Evolutionary conservation across 345 rosid species (phyloP).

Genomic region (Lumnitzera racemosa): DNA sequence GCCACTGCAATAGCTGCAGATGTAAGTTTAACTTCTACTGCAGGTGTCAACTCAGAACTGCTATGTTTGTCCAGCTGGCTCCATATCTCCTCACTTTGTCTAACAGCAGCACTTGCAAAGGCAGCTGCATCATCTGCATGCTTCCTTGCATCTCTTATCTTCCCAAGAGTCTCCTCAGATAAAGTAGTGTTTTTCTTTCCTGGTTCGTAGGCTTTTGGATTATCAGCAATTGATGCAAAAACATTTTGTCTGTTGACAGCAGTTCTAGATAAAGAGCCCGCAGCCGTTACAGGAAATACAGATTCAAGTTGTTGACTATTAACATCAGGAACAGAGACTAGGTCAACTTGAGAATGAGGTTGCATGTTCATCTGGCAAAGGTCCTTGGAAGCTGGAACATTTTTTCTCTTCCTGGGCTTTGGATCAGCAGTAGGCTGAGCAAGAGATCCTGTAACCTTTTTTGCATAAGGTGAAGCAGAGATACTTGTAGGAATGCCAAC

Average conservation of each 20-base stretch:
- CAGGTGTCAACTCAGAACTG: conserved; percentile 41
- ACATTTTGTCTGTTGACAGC: conserved; percentile 31
- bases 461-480: conserved; percentile 32
- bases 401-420: conserved; percentile 79
- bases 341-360: conserved; percentile 37
- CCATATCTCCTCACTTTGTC: conserved; percentile 66
- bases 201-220: conserved; percentile 24
- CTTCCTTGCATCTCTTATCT: conserved; percentile 59
- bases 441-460: conserved; percentile 34
- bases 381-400: conserved; percentile 42
- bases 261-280: conserved; percentile 27
- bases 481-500: conserved; percentile 34
- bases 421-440: conserved; percentile 43
- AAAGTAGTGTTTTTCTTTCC: conserved; percentile 34
- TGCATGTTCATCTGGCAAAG: conserved; percentile 32
- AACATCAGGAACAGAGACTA: conserved; percentile 30
- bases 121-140: conserved; percentile 85
- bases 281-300: conserved; percentile 29
- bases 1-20: conserved; percentile 85
- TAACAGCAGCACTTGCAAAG: conserved; percentile 71
- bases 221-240: conserved; percentile 30
- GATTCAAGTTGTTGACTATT: conserved; percentile 26
- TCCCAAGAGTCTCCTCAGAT: conserved; percentile 53
- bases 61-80: conserved; percentile 55
- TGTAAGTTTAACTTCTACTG: conserved; percentile 60